These are phyloP conservation scores for Phytophthora chlamydospora DNA, from an alignment of 352 stramenopile species.

Conservation along the genomic window DNA sequence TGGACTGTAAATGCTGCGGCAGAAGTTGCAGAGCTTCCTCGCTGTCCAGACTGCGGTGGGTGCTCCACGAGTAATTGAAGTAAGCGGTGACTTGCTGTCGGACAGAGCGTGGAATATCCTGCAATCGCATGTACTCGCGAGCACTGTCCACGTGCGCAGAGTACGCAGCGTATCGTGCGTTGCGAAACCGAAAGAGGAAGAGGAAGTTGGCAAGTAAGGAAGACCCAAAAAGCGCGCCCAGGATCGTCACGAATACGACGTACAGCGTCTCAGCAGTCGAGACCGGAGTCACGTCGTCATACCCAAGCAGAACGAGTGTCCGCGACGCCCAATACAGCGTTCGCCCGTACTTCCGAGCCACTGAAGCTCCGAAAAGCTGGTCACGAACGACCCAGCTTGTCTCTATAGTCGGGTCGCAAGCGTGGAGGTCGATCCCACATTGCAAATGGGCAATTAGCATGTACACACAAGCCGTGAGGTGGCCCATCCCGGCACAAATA, in stretches of 20 bases:
- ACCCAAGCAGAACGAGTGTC: constrained; percentile 65
- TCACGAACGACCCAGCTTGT: constrained; percentile 71
- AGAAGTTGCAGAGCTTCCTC: constrained; percentile 60
- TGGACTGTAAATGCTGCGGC: constrained; percentile 63
- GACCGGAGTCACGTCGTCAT: constrained; percentile 70
- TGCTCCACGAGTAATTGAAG: constrained; percentile 70
- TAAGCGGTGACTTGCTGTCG: constrained; percentile 63
- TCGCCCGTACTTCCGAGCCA: constrained; percentile 55
- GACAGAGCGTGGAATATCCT: constrained; percentile 58
- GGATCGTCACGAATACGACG: constrained; percentile 45
- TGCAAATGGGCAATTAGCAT: constrained; percentile 65
- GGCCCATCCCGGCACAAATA: constrained; percentile 33
- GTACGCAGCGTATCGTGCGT: constrained; percentile 57
- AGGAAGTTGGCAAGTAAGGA: constrained; percentile 69
- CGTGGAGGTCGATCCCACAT: constrained; percentile 59
- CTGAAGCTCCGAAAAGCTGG: constrained; percentile 45
- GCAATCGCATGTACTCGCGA: constrained; percentile 72
- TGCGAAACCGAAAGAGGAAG: constrained; percentile 73
- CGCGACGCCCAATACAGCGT: constrained; percentile 64
- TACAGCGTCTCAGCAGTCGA: constrained; percentile 62
- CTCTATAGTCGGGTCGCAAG: constrained; percentile 43
- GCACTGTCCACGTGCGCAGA: constrained; percentile 71
- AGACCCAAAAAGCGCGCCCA: constrained; percentile 56
- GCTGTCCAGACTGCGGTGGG: constrained; percentile 62
- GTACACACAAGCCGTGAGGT: constrained; percentile 71